Percentiles rank a stretch among this genome's conserved stretches.
These are phyloP conservation scores for Eimeria mitis DNA, from an alignment of 169 alveolate genomes.

Conservation along the genomic window DNA sequence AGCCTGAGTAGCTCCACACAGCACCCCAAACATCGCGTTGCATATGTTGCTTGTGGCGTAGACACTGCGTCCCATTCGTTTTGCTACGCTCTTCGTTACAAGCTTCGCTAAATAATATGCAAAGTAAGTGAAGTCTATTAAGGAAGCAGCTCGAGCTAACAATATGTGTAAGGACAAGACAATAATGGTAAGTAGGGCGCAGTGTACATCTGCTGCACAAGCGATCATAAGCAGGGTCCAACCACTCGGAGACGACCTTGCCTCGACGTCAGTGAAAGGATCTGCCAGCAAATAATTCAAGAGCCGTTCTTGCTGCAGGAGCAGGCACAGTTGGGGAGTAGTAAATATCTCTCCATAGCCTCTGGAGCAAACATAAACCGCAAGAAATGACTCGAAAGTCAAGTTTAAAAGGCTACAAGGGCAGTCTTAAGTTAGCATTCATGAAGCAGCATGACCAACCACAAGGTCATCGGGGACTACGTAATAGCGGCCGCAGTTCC, in stretches of 20 bases:
- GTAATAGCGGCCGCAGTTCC: neutral
- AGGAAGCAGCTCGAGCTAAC: neutral
- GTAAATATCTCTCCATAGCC: slow-evolving; percentile 57
- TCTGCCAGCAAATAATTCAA: slow-evolving; percentile 57
- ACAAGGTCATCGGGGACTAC: neutral
- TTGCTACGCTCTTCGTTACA: neutral
- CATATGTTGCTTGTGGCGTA: neutral
- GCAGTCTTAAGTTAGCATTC: neutral
- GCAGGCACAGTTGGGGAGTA: slow-evolving; percentile 58
- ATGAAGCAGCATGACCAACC: neutral
- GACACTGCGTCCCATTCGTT: neutral
- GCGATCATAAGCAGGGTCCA: slow-evolving; percentile 71
- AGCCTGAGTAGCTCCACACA: slow-evolving; percentile 15
- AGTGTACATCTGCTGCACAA: slow-evolving; percentile 23
- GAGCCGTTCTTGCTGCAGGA: slow-evolving; percentile 56
- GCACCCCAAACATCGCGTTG: neutral
- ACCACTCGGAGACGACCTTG: slow-evolving; percentile 45
- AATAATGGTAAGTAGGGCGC: neutral
- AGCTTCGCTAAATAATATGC: neutral
- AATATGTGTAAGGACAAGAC: neutral
- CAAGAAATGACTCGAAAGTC: neutral
- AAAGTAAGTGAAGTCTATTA: neutral
- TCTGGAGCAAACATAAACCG: neutral
- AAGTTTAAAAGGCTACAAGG: neutral
- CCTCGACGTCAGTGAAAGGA: slow-evolving; percentile 53